Percentiles rank a stretch among this genome's conserved stretches.
Conservation (phyloP, 2,329 filamentous ascomycete species). For the Aspergillus fumigatus region DNA sequence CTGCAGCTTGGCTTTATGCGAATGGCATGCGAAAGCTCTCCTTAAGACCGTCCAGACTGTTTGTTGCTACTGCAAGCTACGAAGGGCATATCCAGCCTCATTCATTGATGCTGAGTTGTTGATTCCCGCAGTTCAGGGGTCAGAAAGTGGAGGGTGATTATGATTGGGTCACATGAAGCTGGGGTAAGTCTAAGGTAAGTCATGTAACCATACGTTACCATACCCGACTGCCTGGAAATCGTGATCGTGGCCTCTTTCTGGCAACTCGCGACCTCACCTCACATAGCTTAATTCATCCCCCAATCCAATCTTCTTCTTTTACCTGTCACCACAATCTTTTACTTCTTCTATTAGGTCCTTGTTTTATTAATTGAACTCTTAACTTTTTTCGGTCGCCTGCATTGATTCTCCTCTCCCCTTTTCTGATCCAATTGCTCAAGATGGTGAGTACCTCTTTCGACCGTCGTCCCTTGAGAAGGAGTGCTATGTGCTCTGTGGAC, state of each 20-base stretch:
- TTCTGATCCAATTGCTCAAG: conserved; percentile 18
- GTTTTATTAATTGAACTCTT: conserved; percentile 11
- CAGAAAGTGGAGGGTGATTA: not conserved
- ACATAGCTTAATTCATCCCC: conserved; percentile 5
- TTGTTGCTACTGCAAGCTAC: not conserved
- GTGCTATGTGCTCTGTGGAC: not conserved
- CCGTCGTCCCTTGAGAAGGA: conserved; percentile 2
- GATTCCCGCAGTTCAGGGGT: not conserved
- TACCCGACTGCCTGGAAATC: not conserved
- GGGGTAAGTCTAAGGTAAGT: not conserved
- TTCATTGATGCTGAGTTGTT: not conserved
- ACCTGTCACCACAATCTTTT: not conserved
- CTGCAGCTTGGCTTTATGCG: not conserved
- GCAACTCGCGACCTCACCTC: conserved; percentile 18
- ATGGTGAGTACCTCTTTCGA: conserved; percentile 18
- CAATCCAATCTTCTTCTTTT: conserved; percentile 8
- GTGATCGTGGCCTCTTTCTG: conserved; percentile 26
- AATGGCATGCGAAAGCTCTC: not conserved
- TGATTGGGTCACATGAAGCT: not conserved
- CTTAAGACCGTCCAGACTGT: not conserved
- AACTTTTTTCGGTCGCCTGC: conserved; percentile 19
- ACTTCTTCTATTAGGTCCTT: conserved; percentile 9
- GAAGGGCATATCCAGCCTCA: not conserved
- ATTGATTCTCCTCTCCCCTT: conserved; percentile 12
- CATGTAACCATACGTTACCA: conserved; percentile 4